Evolutionary conservation across 352 stramenopile genomes (phyloP), one percentile per base, ranked within the genome.

Genomic region (Phytophthora pistaciae): DNA sequence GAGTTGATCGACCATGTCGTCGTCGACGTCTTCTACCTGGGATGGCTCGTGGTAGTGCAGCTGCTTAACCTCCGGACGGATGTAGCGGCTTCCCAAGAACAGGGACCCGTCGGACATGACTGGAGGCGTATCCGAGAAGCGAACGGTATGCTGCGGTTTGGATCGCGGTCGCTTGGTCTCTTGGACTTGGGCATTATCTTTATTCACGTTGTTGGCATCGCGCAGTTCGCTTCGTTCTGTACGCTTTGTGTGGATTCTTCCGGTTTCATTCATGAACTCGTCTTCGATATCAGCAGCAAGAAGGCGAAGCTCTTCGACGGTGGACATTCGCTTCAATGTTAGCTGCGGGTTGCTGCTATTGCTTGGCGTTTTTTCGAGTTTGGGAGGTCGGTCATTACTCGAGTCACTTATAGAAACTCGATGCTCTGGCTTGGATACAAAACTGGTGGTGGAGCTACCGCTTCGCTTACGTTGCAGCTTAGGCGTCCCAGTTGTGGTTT

Each of bases 41-140:
- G 68, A 64, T 40, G 64, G 62, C 18, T 68, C 42, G 52, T 55
- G 27, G 36, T 70, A 74, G 42, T 74, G 61, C 4, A 74, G 23
- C 4, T 62, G 64, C 20, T 74, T 79, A 14, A 56, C 56, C 53
- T 78, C 69, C 18, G 79, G 78, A 31, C 82, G 80, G 21, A 87
- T 75, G 57, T 92, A 91, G 8, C 80, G 76, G 40, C 77, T 87
- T 6, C 85, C 82, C 0, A 87, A 27, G n/a, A 84, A 72, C 13
- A 71, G 25, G 3, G 73, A 78, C 25, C 73, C 76, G 33, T 85
- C 78, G 0, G 68, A 80, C 33, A 78, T 68, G 9, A 66, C 40
- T 11, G 80, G 69, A 8, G 63, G 65, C 1, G 33, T 66, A 42
- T 75, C 60, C 5, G 48, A 54, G 62, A 88, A 88, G 21, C 21